Percentiles rank a stretch among this genome's conserved stretches.
These are phyloP conservation scores for Leccinellum rugosiceps DNA, from an alignment of 768 basidiomycete genomes.

Conservation along the genomic window DNA sequence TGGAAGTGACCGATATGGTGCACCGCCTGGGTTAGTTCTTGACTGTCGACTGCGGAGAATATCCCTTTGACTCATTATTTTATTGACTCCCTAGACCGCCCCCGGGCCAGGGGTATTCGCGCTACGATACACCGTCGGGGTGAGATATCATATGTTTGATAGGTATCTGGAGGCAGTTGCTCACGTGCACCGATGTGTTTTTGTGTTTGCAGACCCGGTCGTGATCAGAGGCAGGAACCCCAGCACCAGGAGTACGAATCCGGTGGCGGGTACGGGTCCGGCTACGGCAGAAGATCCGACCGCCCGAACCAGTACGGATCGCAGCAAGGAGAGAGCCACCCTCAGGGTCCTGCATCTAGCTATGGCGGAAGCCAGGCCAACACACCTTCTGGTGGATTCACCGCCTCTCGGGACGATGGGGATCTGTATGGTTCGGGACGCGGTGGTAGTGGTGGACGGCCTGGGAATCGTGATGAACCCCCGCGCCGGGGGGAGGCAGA, in stretches of 20 bases:
- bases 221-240: conserved; percentile 1
- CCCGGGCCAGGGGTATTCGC: conserved; percentile 2
- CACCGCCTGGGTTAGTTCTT: conserved; percentile 13
- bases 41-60: background rate
- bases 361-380: conserved; percentile 3
- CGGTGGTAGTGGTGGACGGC: background rate
- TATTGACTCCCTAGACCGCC: background rate
- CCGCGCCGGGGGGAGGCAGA: conserved; percentile 16
- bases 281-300: conserved; percentile 4
- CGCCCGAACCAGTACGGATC: conserved; percentile 12
- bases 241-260: conserved; percentile 4
- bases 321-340: conserved; percentile 5
- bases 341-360: conserved; percentile 1
- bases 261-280: background rate
- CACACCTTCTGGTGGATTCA: conserved; percentile 19
- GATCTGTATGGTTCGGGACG: conserved; percentile 6
- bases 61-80: background rate
- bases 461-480: background rate
- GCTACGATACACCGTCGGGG: conserved; percentile 13
- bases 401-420: conserved; percentile 8
- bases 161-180: background rate
- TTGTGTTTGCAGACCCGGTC: conserved; percentile 8
- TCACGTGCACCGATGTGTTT: background rate
- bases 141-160: background rate
- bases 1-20: background rate